Conservation (phyloP, 495 filamentous ascomycete genomes). For the Trichoderma reesei region DNA sequence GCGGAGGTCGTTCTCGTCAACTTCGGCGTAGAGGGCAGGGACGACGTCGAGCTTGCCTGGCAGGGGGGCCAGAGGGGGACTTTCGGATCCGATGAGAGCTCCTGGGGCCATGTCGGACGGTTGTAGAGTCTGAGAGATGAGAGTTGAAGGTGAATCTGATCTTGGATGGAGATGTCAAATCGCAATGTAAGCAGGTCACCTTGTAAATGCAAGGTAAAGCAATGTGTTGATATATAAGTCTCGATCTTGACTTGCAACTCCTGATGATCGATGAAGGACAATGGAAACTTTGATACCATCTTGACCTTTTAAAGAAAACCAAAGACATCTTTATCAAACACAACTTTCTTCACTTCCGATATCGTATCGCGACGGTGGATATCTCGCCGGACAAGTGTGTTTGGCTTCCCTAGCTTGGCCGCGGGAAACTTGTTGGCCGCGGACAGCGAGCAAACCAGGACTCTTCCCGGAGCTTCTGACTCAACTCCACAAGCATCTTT, state of each 20-base stretch:
- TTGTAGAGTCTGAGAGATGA: not conserved
- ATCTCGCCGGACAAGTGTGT: not conserved
- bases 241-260: too few species aligned
- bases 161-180: not conserved
- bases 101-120: not conserved
- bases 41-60: not conserved
- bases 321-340: not conserved
- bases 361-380: not conserved
- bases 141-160: not conserved
- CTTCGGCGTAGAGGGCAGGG: conserved; percentile 10
- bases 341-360: not conserved
- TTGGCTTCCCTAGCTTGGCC: not conserved
- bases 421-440: not conserved
- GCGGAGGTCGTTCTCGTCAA: conserved; percentile 11
- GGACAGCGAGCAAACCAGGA: not conserved
- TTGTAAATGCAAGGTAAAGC: too few species aligned
- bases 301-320: not conserved
- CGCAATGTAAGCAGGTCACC: too few species aligned
- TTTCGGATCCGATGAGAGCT: not conserved
- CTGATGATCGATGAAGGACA: not conserved
- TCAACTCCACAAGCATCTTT: not conserved
- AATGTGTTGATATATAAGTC: too few species aligned
- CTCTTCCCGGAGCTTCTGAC: not conserved
- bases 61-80: not conserved
- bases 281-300: not conserved